phyloP scores from a whole-genome alignment of 1,284 basidiomycete species.

The Trametes polyzona region DNA sequence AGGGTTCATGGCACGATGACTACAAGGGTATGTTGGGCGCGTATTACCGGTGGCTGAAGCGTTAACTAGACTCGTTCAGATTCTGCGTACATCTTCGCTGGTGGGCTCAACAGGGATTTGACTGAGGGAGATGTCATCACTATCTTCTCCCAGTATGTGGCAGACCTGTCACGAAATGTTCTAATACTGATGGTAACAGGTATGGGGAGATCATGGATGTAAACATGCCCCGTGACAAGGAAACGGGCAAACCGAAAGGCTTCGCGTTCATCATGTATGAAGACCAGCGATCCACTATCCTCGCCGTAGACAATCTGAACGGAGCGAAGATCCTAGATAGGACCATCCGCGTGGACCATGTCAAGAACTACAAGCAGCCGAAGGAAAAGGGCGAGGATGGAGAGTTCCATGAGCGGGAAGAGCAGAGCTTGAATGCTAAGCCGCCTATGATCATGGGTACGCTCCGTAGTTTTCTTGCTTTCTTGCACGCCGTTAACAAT shows the following conservation, averaged over 20 bases:
- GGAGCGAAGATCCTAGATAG: constrained; percentile 88
- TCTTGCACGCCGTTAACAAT: not conserved
- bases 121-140: constrained; percentile 98
- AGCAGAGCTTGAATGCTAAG: constrained; percentile 84
- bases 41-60: not conserved
- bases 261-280: constrained; percentile 99
- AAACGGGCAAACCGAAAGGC: constrained; percentile 86
- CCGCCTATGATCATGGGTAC: constrained; percentile 72
- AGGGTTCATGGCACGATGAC: constrained; percentile 94
- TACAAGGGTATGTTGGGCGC: constrained; percentile 69
- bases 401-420: constrained; percentile 85
- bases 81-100: constrained; percentile 94
- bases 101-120: constrained; percentile 83
- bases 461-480: constrained; percentile 28
- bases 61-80: constrained; percentile 50
- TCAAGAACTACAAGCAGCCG: constrained; percentile 91
- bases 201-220: constrained; percentile 96
- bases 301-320: constrained; percentile 99
- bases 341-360: constrained; percentile 93
- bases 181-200: constrained; percentile 43
- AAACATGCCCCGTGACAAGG: constrained; percentile 91
- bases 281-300: constrained; percentile 93
- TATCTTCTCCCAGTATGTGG: constrained; percentile 93
- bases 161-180: not conserved
- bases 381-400: constrained; percentile 84